phyloP scores from a whole-genome alignment of 2,329 filamentous ascomycete species.

The Verticillium nubilum region DNA sequence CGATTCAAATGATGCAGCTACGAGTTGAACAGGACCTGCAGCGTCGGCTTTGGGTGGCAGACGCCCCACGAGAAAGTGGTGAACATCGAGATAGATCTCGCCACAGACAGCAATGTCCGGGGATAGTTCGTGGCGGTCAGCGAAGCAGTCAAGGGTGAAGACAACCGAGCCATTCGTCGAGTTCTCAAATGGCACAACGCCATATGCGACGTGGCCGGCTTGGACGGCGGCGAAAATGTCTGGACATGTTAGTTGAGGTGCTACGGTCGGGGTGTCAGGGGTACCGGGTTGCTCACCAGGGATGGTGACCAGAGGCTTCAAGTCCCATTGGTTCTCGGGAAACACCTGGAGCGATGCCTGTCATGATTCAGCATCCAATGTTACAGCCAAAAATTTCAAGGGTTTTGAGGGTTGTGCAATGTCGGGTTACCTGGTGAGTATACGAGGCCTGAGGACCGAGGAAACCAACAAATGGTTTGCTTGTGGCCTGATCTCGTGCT shows the following conservation, averaged over 20 bases:
- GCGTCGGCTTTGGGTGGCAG: constrained; percentile 9
- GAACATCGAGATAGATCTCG: constrained; percentile 81
- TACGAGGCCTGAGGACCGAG: constrained; percentile 45
- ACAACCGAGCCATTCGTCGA: constrained; percentile 90
- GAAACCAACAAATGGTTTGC: constrained; percentile 40
- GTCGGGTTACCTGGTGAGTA: constrained; percentile 40
- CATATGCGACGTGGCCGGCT: constrained; percentile 55
- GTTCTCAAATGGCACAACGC: constrained; percentile 93
- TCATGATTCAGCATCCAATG: constrained; percentile 6
- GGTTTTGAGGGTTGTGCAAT: background rate
- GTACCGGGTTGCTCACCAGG: constrained; percentile 28
- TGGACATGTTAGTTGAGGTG: constrained; percentile 18
- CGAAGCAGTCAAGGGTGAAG: constrained; percentile 83
- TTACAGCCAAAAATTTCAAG: constrained; percentile 12
- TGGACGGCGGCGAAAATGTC: constrained; percentile 81
- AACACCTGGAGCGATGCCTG: constrained; percentile 45
- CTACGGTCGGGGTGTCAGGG: background rate
- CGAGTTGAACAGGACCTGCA: constrained; percentile 5
- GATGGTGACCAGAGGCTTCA: constrained; percentile 47
- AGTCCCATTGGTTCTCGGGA: constrained; percentile 37
- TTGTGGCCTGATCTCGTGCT: background rate
- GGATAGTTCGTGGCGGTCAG: constrained; percentile 62
- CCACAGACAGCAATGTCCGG: constrained; percentile 69
- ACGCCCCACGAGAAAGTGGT: constrained; percentile 75
- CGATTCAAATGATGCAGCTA: background rate